A percentile compares a stretch with the other conserved stretches of the same genome.
Conservation (phyloP, 2,329 filamentous ascomycete genomes). For the Lasiodiplodia sp. region DNA sequence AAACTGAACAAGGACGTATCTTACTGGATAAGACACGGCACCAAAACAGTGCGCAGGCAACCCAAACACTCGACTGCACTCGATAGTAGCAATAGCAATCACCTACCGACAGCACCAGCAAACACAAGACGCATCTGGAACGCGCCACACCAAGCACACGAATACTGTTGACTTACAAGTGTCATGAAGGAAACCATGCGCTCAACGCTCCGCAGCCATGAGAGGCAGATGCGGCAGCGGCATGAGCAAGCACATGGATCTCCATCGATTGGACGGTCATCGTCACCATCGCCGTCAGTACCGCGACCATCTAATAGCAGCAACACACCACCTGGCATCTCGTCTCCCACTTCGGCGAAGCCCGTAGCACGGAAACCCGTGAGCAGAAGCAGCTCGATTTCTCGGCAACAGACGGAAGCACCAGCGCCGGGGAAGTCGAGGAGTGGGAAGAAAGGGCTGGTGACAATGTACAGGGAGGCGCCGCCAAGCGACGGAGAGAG, state of each 20-base stretch:
- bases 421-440: neutral
- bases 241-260: too few species aligned
- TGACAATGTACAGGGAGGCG: conserved; percentile 5
- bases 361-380: neutral
- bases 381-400: neutral
- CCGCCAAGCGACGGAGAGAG: conserved; percentile 1
- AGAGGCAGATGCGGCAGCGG: neutral
- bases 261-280: neutral
- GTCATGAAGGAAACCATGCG: conserved; percentile 20
- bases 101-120: too few species aligned
- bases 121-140: too few species aligned
- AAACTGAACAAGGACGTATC: neutral
- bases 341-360: neutral
- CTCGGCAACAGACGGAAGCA: neutral
- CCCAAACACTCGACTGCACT: neutral
- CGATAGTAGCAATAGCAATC: neutral
- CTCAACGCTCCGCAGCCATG: conserved; percentile 1
- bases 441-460: neutral
- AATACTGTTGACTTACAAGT: neutral
- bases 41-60: neutral
- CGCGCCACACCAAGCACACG: neutral
- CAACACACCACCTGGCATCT: neutral
- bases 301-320: neutral
- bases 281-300: neutral
- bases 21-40: conserved; percentile 19